Conservation (phyloP, 2,329 filamentous ascomycete genomes). For the Fusarium cicatricum region DNA sequence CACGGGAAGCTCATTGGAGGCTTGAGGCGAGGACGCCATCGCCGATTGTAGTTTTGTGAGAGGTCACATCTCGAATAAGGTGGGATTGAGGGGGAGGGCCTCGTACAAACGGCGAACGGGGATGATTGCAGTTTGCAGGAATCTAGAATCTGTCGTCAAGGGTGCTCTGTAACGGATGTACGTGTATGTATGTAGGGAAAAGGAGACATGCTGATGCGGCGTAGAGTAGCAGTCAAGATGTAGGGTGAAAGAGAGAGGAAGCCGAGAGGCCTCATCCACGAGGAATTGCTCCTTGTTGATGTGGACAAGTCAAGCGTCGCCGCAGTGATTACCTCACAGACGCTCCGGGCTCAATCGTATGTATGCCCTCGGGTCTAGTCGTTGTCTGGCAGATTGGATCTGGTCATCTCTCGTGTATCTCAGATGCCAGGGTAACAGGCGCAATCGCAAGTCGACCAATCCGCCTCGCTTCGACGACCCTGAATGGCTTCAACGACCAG, state of each 20-base stretch:
- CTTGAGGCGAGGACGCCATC: not conserved
- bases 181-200: not conserved
- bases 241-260: too few relatives aligned
- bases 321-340: constrained; percentile 4
- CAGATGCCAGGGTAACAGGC: constrained; percentile 1
- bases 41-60: constrained; percentile 22
- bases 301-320: not conserved
- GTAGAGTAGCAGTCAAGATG: too few relatives aligned
- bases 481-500: constrained; percentile 21
- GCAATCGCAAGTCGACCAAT: not conserved
- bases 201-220: too few relatives aligned
- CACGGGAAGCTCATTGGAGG: not conserved
- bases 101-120: constrained; percentile 6
- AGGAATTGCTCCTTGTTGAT: too few relatives aligned
- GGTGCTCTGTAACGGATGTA: not conserved
- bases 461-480: not conserved
- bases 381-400: constrained; percentile 3
- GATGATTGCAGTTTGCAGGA: constrained; percentile 2
- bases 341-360: not conserved
- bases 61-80: constrained; percentile 10
- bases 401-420: constrained; percentile 3
- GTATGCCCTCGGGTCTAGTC: not conserved
- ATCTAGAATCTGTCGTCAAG: constrained; percentile 3
- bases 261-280: too few relatives aligned
- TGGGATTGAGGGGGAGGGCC: constrained; percentile 22